Percentiles rank a stretch among this genome's conserved stretches.
Evolutionary conservation across 768 basidiomycete species (phyloP).

Genomic region (Boletus rex-veris): DNA sequence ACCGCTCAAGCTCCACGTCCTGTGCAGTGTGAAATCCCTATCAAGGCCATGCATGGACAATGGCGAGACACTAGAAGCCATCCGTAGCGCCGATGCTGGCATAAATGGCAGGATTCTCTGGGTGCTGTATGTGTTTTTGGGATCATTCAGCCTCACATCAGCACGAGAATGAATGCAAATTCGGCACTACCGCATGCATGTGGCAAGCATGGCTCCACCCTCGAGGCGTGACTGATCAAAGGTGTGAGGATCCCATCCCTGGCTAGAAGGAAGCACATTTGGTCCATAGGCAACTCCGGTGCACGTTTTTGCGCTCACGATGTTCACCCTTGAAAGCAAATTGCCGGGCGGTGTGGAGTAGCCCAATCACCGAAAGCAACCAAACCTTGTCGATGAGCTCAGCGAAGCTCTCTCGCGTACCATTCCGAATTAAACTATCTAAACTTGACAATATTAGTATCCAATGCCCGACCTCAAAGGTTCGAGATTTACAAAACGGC

Average conservation of each 20-base stretch:
- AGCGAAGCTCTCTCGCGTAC: slow-evolving; percentile 24
- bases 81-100: slow-evolving; percentile 21
- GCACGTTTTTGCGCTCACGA: slow-evolving; percentile 14
- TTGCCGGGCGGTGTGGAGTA: slow-evolving; percentile 26
- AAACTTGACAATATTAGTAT: slow-evolving; percentile 17
- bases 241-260: slow-evolving; percentile 29
- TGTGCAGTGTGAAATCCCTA: slow-evolving; percentile 26
- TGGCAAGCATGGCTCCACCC: slow-evolving; percentile 32
- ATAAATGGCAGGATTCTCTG: slow-evolving; percentile 23
- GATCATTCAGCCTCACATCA: slow-evolving; percentile 19
- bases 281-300: slow-evolving; percentile 19
- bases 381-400: slow-evolving; percentile 30
- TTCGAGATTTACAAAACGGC: slow-evolving; percentile 2
- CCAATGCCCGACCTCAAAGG: slow-evolving; percentile 7
- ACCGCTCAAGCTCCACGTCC: slow-evolving; percentile 31
- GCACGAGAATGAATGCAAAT: slow-evolving; percentile 30
- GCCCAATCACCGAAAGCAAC: slow-evolving; percentile 21
- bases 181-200: slow-evolving; percentile 28
- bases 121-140: slow-evolving; percentile 19
- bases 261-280: slow-evolving; percentile 7
- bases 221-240: slow-evolving; percentile 36
- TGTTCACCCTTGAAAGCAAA: slow-evolving; percentile 16
- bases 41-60: slow-evolving; percentile 2
- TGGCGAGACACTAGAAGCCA: slow-evolving; percentile 14
- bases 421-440: slow-evolving; percentile 20